These are phyloP conservation scores for Schizopora paradoxa DNA, from an alignment of 1,284 basidiomycete species.

Conservation along the genomic window DNA sequence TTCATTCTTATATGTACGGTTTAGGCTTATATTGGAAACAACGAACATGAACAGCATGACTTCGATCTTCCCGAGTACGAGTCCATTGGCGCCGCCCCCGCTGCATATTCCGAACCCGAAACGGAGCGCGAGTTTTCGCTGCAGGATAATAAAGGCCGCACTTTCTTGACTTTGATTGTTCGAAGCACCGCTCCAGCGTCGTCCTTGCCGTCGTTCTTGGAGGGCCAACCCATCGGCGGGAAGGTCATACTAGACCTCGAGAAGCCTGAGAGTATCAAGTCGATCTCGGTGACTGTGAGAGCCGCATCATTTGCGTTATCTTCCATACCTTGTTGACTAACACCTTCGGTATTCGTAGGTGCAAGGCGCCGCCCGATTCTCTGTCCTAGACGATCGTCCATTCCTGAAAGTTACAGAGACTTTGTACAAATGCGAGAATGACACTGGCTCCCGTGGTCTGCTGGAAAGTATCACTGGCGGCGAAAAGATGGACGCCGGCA, in stretches of 20 bases:
- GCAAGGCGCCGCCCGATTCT: constrained; percentile 5
- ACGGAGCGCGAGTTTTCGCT: not conserved
- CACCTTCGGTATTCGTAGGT: not conserved
- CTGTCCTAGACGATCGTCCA: constrained; percentile 10
- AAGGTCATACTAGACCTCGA: constrained; percentile 15
- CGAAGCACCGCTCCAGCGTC: constrained; percentile 1
- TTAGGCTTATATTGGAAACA: too few relatives aligned
- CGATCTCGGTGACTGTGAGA: constrained; percentile 7
- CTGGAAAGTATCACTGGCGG: constrained; percentile 5
- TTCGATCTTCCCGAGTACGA: too few relatives aligned
- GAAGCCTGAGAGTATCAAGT: constrained; percentile 15
- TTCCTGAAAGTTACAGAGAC: constrained; percentile 9
- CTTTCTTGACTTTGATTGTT: constrained; percentile 16
- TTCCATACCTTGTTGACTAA: not conserved
- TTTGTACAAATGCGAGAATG: constrained; percentile 13
- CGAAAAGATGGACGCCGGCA: too few relatives aligned
- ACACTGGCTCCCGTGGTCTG: constrained; percentile 2
- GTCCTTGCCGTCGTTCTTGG: constrained; percentile 13
- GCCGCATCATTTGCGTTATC: not conserved
- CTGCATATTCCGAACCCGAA: too few relatives aligned
- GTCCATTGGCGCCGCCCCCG: too few relatives aligned
- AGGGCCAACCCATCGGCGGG: constrained; percentile 16
- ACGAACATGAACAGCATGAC: too few relatives aligned
- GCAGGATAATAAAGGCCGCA: constrained; percentile 5
- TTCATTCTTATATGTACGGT: too few relatives aligned